Evolutionary conservation across 371 early-diverging fungal species (phyloP), one percentile per base, ranked within the genome.

Genomic region (Mortierella sp.): DNA sequence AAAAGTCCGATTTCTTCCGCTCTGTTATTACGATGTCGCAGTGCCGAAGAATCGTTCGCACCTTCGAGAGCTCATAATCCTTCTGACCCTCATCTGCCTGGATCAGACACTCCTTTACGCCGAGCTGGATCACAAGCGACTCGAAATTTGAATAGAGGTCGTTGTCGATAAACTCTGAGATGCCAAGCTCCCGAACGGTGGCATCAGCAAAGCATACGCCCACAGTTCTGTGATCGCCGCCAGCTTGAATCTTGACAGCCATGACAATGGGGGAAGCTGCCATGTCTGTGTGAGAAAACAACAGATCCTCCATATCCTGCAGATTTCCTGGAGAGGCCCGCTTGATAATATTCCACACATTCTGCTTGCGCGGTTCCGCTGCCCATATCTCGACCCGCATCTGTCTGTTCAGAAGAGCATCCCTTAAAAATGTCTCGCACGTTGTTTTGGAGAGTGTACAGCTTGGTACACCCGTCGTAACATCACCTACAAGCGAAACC

Each of bases 291-390:
- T 83, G 84, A 21, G 83, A 73, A 62, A 96, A 97, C 39, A 98
- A 68, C 50, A 94, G 72, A 58, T 97, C 97, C 69, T 98, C 97
- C 17, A 98, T 86, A 32, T 88, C 90, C 67, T 93, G 91, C 50
- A 97, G 72, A 60, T 97, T 96, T 21, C 98, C 98, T 4, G 98
- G 98, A 2, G 97, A 96, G 6, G 97, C 97, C 54, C 75, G 44
- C 55, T 89, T 84, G 44, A 79, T 61, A 19, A 81, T 49, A 52
- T 52, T 63, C 81, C 81, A 81, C 21, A 46, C 69, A 39, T 69
- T 72, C 32, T 66, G 70, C 57, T 78, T 84, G 59, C 71, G 80
- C 44, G 63, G 78, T 37, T 85, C 87, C 2, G 78, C 78, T n/a
- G 82, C 84, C 94, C 95, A 96, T 23, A 98, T 94, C 76, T 97